Evolutionary conservation across 106 monocot genomes (phyloP).

Genomic region (Hemerocallis citrina): DNA sequence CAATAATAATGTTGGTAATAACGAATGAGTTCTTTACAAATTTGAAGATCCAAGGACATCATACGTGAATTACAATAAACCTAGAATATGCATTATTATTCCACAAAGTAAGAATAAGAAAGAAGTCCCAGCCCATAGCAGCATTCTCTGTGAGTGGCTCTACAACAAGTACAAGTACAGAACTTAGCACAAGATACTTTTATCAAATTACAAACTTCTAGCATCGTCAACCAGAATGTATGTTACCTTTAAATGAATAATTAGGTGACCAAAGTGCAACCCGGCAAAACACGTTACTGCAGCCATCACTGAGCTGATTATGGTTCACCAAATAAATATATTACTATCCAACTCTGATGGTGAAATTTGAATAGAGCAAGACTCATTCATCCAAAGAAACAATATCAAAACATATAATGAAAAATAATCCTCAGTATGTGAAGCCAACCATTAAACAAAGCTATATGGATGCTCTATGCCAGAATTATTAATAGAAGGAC

Average conservation of each 20-base stretch:
- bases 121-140: conserved; percentile 56
- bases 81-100: conserved; percentile 38
- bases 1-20: not conserved
- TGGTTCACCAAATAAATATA: conserved; percentile 4
- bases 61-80: conserved; percentile 22
- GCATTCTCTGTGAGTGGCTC: conserved; percentile 46
- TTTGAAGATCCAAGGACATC: conserved; percentile 6
- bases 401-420: not conserved
- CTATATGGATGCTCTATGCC: too few species aligned
- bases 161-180: conserved; percentile 14
- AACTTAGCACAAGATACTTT: conserved; percentile 1
- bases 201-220: not conserved
- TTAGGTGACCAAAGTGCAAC: conserved; percentile 74
- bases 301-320: conserved; percentile 76
- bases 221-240: conserved; percentile 1
- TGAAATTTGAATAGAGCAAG: not conserved
- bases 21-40: not conserved
- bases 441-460: not conserved
- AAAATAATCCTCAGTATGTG: not conserved
- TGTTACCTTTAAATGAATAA: conserved; percentile 65
- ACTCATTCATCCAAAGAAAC: not conserved
- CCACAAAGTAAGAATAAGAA: conserved; percentile 45
- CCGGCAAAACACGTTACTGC: conserved; percentile 85
- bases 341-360: not conserved
- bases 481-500: not conserved